Percentiles rank a stretch among this genome's conserved stretches.
phyloP scores from a whole-genome alignment of 805 yeast species.

The Ogataea salicorniae region DNA sequence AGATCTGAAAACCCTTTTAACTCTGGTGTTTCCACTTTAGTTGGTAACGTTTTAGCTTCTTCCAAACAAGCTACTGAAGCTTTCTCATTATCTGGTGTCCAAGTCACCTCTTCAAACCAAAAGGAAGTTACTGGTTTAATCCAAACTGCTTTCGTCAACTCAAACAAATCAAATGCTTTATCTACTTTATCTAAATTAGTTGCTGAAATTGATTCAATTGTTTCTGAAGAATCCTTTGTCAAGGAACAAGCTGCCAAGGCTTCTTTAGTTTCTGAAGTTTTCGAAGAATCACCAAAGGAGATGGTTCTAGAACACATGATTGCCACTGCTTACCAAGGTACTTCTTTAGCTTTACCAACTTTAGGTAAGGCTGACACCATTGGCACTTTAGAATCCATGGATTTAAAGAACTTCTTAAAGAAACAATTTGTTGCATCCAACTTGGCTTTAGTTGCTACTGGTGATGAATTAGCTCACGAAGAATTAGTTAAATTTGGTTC shows the following conservation, averaged over 20 bases:
- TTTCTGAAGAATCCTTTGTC: conserved; percentile 40
- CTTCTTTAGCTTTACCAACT: conserved; percentile 71
- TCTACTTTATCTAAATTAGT: conserved; percentile 43
- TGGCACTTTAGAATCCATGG: conserved; percentile 50
- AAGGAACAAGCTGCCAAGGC: conserved; percentile 43
- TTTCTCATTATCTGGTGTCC: conserved; percentile 47
- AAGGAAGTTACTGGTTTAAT: conserved; percentile 63
- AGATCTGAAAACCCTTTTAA: conserved; percentile 74
- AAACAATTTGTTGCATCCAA: conserved; percentile 58
- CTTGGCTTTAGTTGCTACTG: conserved; percentile 62
- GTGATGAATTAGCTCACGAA: conserved; percentile 61
- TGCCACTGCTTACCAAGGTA: conserved; percentile 83
- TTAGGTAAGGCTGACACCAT: conserved; percentile 70
- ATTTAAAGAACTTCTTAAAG: conserved; percentile 50
- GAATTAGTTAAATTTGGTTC: conserved; percentile 63
- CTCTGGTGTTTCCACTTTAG: conserved; percentile 73
- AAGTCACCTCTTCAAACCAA: conserved; percentile 46
- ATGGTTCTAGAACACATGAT: conserved; percentile 70
- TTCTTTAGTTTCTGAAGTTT: conserved; percentile 41
- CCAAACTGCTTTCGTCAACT: conserved; percentile 57
- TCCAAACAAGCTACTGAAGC: conserved; percentile 30
- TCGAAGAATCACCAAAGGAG: conserved; percentile 52
- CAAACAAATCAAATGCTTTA: conserved; percentile 47
- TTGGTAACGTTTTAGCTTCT: conserved; percentile 44
- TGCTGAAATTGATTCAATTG: conserved; percentile 30